phyloP scores from a whole-genome alignment of 352 stramenopile genomes.

The Globisporangium parvum region DNA sequence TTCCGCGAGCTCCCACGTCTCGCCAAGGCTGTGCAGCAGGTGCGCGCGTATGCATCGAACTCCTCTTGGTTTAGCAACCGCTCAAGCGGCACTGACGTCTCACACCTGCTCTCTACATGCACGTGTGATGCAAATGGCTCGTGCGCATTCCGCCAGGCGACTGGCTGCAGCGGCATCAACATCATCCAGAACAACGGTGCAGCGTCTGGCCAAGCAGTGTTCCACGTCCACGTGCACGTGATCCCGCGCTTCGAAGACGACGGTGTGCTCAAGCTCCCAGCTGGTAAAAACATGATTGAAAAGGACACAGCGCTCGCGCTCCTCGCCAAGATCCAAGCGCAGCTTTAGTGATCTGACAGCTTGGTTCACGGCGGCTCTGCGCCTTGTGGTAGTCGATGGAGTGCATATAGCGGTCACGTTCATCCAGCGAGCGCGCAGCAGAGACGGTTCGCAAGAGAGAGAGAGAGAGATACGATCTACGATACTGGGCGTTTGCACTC shows the following conservation, averaged over 20 bases:
- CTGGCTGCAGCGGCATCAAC: slow-evolving; percentile 61
- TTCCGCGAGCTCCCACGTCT: slow-evolving; percentile 74
- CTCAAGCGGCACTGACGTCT: background rate
- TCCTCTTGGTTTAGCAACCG: background rate
- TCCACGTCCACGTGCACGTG: slow-evolving; percentile 80
- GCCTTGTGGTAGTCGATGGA: too few species aligned
- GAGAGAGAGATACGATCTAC: too few species aligned
- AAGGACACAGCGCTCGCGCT: slow-evolving; percentile 53
- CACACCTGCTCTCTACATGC: too few species aligned
- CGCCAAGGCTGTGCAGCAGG: slow-evolving; percentile 64
- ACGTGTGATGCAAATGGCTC: too few species aligned
- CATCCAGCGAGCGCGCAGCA: too few species aligned
- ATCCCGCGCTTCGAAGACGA: slow-evolving; percentile 67
- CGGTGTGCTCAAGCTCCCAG: slow-evolving; percentile 47
- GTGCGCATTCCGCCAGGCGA: slow-evolving; percentile 23
- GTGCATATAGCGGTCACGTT: too few species aligned
- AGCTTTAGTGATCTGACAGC: slow-evolving; percentile 46
- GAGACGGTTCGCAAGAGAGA: too few species aligned
- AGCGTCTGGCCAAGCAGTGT: slow-evolving; percentile 60
- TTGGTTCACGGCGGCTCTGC: too few species aligned
- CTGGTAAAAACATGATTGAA: slow-evolving; percentile 48
- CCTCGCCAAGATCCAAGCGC: slow-evolving; percentile 70
- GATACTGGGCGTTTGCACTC: too few species aligned
- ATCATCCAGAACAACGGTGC: slow-evolving; percentile 82
- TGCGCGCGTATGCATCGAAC: slow-evolving; percentile 1